Evolutionary conservation across 139 green algal genomes (phyloP), one percentile per base, ranked within the genome.

Genomic region (Asterochloris erici): DNA sequence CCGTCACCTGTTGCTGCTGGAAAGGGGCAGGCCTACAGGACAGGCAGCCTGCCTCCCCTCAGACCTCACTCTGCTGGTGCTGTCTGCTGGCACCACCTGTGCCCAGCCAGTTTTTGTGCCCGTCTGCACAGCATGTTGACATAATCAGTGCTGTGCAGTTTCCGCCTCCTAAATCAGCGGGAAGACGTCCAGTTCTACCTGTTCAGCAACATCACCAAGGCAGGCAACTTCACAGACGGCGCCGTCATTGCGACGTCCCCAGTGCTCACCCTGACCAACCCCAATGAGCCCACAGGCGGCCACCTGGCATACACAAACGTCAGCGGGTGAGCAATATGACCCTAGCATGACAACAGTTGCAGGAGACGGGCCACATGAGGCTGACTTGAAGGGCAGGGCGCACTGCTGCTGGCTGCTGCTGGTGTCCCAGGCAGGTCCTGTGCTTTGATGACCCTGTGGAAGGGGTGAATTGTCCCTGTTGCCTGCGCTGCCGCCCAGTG

Each of bases 141-240:
- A 26, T 24, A 26, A 26, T 24, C 70, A 63, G 74, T 47, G 63
- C 16, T 26, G 24, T 68, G 47, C 47, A 79, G 74, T 13, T 79
- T 79, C 54, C 17, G 74, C 12, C 64, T 79, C 19, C 1, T 79
- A 15, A 79, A 79, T 0, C 74, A 79, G 74, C 74, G 74, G 4
- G 29, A 54, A 68, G 74, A 79, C 74, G 54, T 60, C 64, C 74
- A 79, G 54, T 79, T 79, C 74, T 60, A 68, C 74, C 66, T 79
- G 54, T 79, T 79, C 14, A 61, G n/a, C 1, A 79, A 79, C 14
- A 79, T 79, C 47, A 79, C 74, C 9, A 23, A 68, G 54, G 66
- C 54, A 23, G 28, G 21, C 23, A 79, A 79, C 74, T 81, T 81
- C 77, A 70, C 26, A 15, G 77, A 81, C 38, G n/a, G 23, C 10